Evolutionary conservation across 306 rosid genomes (phyloP), one percentile per base, ranked within the genome.

Genomic region (cucumber (Cucumis sativus)): DNA sequence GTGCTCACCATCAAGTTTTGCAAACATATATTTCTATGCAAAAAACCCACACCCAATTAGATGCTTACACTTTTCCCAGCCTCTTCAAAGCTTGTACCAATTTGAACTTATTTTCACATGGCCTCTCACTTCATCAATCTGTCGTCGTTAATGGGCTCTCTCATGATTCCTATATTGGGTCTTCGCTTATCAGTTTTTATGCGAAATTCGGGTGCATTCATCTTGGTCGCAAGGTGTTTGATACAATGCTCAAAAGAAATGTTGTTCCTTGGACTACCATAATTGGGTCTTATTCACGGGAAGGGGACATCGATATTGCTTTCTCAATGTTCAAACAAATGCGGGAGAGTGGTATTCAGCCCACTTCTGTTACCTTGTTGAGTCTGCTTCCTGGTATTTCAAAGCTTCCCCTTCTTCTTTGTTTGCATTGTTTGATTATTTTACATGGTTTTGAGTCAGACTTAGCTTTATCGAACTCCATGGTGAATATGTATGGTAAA

Each of bases 251-350:
- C 7, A 63, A 78, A 8, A 78, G 74, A 65, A 78, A 78, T 64
- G 80, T 63, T 78, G 80, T 78, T 78, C 80, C 80, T 51, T 78
- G 80, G 80, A 78, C 80, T 20, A 13, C 75, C 65, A 12, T 78
- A 33, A 78, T 78, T n/a, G 80, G 80, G 2, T 78, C 75, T 28
- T 78, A 66, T 65, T 78, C 74, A 7, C 63, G 55, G 11, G 40
- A 64, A 12, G 75, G 64, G 4, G 37, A 65, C 9, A 16, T 78
- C 12, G 55, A 8, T 41, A 47, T 61, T 63, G 75, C 75, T 47
- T 52, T 78, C 52, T 64, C 75, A 6, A 64, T 65, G 52, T 78
- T 57, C 21, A 78, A 40, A 10, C 75, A 65, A 65, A 78, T 78
- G 80, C 80, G 80, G 57, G 51, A 14, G 0, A 13, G 4, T 63